Conservation (phyloP, 2,329 filamentous ascomycete genomes). For the Basipetospora chlamydospora region DNA sequence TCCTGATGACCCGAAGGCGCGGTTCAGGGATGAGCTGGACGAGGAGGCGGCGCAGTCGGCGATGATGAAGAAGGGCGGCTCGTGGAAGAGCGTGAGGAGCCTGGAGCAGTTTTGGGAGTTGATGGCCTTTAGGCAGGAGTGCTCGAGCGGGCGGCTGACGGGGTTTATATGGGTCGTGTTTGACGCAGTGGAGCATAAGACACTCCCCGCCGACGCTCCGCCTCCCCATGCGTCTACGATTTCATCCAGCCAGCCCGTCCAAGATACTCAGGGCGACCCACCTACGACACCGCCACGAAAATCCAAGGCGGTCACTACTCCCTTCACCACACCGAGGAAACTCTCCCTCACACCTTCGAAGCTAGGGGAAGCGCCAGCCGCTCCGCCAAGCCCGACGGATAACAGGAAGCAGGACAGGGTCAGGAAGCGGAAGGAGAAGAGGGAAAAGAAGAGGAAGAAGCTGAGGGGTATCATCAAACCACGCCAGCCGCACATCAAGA, state of each 20-base stretch:
- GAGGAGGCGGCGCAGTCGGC: conserved; percentile 54
- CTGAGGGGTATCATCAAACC: conserved; percentile 47
- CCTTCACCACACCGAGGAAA: conserved; percentile 17
- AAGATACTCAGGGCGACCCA: not conserved
- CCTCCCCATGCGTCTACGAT: too few species aligned
- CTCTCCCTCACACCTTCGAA: conserved; percentile 15
- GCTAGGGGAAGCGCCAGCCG: conserved; percentile 4
- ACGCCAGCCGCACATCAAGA: conserved; percentile 52
- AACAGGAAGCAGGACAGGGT: conserved; percentile 12
- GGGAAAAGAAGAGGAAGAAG: conserved; percentile 30
- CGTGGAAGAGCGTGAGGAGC: conserved; percentile 72
- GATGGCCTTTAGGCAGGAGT: conserved; percentile 95
- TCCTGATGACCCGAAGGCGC: conserved; percentile 87
- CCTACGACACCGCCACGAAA: conserved; percentile 10
- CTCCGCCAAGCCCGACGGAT: not conserved
- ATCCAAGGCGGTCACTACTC: not conserved
- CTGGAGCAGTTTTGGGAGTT: conserved; percentile 97
- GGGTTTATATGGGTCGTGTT: conserved; percentile 93
- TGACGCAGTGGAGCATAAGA: conserved; percentile 21
- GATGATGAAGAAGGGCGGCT: conserved; percentile 40
- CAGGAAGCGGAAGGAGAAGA: conserved; percentile 20
- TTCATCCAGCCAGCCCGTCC: too few species aligned
- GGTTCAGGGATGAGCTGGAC: conserved; percentile 79
- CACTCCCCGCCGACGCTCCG: conserved; percentile 8
- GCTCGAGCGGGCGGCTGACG: conserved; percentile 78